Base-by-base conservation (phyloP, 345 rosid genomes). In the Populus davidiana region DNA sequence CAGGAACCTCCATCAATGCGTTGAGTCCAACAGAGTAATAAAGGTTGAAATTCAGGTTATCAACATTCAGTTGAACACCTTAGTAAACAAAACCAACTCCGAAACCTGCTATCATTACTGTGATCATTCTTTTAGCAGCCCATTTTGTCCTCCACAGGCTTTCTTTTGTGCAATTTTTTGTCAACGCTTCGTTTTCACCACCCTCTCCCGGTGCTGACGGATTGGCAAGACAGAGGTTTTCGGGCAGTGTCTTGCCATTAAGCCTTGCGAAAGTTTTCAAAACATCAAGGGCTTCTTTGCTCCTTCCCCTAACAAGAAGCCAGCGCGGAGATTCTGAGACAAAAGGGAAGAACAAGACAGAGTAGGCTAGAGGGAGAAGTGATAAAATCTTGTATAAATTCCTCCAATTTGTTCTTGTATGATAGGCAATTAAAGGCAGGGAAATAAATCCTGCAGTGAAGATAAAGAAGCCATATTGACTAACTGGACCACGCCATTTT, bases 311-410 rank as follows among this genome's bases (percentile, higher is more conserved):
- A 11, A 86, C 81, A 1, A 86, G 86, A 52, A 91, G 88, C 98
- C 97, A 93, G 3, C 98, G 92, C 7, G 98, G 93, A 0, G 98
- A 93, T 71, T 93, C 97, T 0, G 90, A 87, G 5, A 87, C 82
- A 0, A 89, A 88, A 4, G 91, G 92, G 33, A 88, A 71, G 13
- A 87, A 71, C 1, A 88, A 33, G 52, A 85, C 2, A 8, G 89
- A 81, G 61, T 90, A 93, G 25, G 72, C 67, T 36, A 87, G 83
- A 33, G 98, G 96, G 17, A 87, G 75, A 49, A 82, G 8, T 6
- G 98, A 86, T 17, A 90, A 73, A 77, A 88, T 87, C 63, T 70
- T 75, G 81, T 88, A 88, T 2, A 89, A 62, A 69, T 79, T 75
- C 69, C 97, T 86, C 98, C 97, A 93, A 11, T 81, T 76, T 25